A percentile compares a stretch with the other conserved stretches of the same genome.
Conservation (phyloP, 129 eudicot species). For the Saussurea involucrata region DNA sequence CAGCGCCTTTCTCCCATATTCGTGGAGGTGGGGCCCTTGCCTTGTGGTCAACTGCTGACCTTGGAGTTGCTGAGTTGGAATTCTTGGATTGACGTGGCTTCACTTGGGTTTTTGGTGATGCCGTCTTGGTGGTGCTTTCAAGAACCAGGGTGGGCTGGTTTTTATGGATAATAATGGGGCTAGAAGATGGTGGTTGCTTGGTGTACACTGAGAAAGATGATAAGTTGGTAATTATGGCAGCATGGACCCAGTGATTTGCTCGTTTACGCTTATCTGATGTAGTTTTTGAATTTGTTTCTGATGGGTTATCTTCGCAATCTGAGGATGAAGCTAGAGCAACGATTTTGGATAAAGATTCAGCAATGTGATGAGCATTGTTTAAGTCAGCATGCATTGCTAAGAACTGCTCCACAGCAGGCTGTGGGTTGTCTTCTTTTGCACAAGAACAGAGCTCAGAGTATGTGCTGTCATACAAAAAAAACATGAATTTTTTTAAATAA, state of each 20-base stretch:
- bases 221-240: conserved; percentile 61
- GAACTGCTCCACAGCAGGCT: conserved; percentile 78
- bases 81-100: conserved; percentile 56
- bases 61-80: conserved; percentile 23
- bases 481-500: neutral
- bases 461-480: conserved; percentile 40
- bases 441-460: conserved; percentile 64
- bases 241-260: conserved; percentile 74
- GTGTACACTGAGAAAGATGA: conserved; percentile 56
- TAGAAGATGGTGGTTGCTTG: conserved; percentile 36
- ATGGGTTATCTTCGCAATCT: conserved; percentile 50
- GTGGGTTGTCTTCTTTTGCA: conserved; percentile 79
- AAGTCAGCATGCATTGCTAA: conserved; percentile 49
- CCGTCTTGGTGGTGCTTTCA: conserved; percentile 40
- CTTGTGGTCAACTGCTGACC: conserved; percentile 31
- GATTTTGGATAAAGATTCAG: conserved; percentile 48
- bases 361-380: conserved; percentile 44
- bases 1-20: conserved; percentile 67
- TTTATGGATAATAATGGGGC: neutral
- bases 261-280: conserved; percentile 52
- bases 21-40: conserved; percentile 35
- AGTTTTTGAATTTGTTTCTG: conserved; percentile 49
- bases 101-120: conserved; percentile 37
- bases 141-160: conserved; percentile 48
- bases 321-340: conserved; percentile 34